Base-by-base conservation (phyloP, 1,284 basidiomycete genomes). In the Fomitopsis palustris region DNA sequence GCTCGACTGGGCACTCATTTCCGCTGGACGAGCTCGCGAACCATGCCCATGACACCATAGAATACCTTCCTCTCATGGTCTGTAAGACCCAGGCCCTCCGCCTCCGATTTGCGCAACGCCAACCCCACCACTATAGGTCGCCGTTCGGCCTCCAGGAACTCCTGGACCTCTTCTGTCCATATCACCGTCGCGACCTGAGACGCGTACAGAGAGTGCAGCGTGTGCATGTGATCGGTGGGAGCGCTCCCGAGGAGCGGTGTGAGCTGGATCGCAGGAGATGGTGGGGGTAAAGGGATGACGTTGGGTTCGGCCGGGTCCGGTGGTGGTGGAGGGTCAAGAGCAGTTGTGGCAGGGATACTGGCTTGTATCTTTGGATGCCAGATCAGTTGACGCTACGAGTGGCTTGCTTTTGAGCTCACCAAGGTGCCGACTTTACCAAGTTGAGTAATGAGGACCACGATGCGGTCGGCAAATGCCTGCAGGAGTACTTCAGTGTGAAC, bases 151-250 rank as follows among this genome's bases (percentile, higher is more conserved):
- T 75, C 77, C 38, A 79, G 57, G 14, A 73, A 66, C 55, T 70
- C 70, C 57, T 77, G 67, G 53, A 77, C 73, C 68, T 84, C 75
- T 60, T 77, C 70, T 37, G 80, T 78, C 92, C 92, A 96, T 1
- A 95, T 73, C 8, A 96, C 80, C 0, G 93, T 93, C 0, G 94
- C 92, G 49, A 94, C 87, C 67, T 98, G 95, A 4, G 87, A 79
- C 0, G 87, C 87, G 71, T 96, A 97, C 0, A 96, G 78, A 43
- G 88, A 87, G 70, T 96, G 85, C 23, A 96, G 74, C 0, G 87
- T 86, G 43, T 86, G 85, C 59, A 85, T 69, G 59, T 88, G 82
- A 53, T 83, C 77, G 2, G 86, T 82, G 12, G 85, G 79, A 6
- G 85, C 82, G 61, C 79, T 83, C 38, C 95, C 96, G 27, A 98